A percentile compares a stretch with the other conserved stretches of the same genome.
These are phyloP conservation scores for Colletotrichum orchidophilum DNA, from an alignment of 2,329 filamentous ascomycete genomes.

Conservation along the genomic window DNA sequence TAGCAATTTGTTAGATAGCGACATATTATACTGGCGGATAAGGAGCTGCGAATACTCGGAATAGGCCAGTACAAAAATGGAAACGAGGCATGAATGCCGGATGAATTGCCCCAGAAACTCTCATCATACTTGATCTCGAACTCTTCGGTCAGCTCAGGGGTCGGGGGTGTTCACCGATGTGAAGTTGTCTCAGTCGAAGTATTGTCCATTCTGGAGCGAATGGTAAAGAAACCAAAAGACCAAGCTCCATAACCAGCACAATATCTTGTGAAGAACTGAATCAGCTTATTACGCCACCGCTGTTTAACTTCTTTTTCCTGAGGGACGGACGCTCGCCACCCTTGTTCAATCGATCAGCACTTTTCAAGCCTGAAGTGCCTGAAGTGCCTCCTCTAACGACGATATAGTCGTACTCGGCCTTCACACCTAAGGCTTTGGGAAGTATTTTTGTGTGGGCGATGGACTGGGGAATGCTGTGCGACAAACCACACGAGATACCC, in stretches of 20 bases:
- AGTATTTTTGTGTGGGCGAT: constrained; percentile 15
- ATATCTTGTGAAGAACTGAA: constrained; percentile 16
- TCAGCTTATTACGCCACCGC: neutral
- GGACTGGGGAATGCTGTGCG: constrained; percentile 1
- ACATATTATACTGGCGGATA: neutral
- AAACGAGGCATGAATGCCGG: constrained; percentile 39
- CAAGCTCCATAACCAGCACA: constrained; percentile 37
- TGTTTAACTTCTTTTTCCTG: neutral
- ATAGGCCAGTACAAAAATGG: constrained; percentile 37
- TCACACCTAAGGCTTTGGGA: neutral
- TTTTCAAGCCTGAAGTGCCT: constrained; percentile 33
- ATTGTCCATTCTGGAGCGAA: neutral
- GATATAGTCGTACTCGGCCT: constrained; percentile 37
- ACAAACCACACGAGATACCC: neutral
- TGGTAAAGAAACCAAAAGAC: constrained; percentile 21
- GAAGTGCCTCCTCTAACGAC: constrained; percentile 37
- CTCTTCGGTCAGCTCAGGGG: constrained; percentile 29
- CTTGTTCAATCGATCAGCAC: constrained; percentile 35
- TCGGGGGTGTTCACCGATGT: constrained; percentile 38
- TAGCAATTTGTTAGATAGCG: neutral
- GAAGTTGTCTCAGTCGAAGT: constrained; percentile 32
- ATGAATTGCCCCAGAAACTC: constrained; percentile 37
- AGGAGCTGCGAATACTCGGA: constrained; percentile 22
- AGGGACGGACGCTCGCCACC: constrained; percentile 30
- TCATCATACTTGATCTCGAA: constrained; percentile 41